A percentile compares a stretch with the other conserved stretches of the same genome.
Conservation (phyloP, 371 early-diverging fungal genomes). For the Coemansia sp. region DNA sequence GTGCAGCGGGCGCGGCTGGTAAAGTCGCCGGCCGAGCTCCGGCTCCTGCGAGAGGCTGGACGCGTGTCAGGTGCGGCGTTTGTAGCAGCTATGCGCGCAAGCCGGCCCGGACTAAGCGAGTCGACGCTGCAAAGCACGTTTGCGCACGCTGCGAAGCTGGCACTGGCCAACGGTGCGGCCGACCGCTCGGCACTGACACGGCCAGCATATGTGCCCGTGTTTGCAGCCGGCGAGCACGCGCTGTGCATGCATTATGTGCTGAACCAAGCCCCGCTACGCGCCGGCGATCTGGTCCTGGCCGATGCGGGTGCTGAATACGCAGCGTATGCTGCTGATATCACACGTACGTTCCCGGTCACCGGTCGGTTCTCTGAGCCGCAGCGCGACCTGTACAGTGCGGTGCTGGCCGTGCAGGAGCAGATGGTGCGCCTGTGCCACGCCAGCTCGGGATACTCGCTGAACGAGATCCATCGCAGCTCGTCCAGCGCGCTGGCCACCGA, state of each 20-base stretch:
- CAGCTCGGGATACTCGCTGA: conserved; percentile 65
- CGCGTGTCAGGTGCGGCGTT: conserved; percentile 78
- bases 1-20: conserved; percentile 74
- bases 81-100: conserved; percentile 64
- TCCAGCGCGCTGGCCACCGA: conserved; percentile 63
- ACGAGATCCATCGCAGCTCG: conserved; percentile 77
- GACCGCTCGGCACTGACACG: conserved; percentile 49
- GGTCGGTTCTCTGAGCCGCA: conserved; percentile 85
- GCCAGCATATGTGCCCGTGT: conserved; percentile 96
- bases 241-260: conserved; percentile 91
- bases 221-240: conserved; percentile 90
- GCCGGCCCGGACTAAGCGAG: conserved; percentile 72
- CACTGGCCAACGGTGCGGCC: conserved; percentile 9
- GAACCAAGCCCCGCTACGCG: conserved; percentile 70
- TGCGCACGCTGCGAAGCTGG: conserved; percentile 70
- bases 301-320: conserved; percentile 93
- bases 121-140: conserved; percentile 75
- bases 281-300: conserved; percentile 81
- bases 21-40: conserved; percentile 76
- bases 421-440: conserved; percentile 81
- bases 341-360: conserved; percentile 92
- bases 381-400: conserved; percentile 78
- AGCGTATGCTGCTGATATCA: conserved; percentile 89
- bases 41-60: conserved; percentile 76
- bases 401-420: conserved; percentile 81